Conservation (phyloP, 306 rosid genomes). For the Datisca glomerata region DNA sequence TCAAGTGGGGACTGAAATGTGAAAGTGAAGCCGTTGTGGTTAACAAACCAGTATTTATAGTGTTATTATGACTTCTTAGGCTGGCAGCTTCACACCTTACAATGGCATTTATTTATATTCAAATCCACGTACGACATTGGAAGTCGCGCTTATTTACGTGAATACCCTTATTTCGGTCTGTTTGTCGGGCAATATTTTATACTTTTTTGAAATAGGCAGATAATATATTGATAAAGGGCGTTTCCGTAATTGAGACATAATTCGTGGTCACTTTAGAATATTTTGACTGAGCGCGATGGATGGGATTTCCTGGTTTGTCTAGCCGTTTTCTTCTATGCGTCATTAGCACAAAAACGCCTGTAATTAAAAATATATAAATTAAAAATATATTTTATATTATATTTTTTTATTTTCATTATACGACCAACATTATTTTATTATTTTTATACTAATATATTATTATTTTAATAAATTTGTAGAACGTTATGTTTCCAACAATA, state of each 20-base stretch:
- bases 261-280: neutral
- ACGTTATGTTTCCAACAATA: too few relatives aligned
- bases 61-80: constrained; percentile 3
- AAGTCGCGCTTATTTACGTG: neutral
- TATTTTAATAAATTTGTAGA: too few relatives aligned
- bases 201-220: neutral
- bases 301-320: too few relatives aligned
- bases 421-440: too few relatives aligned
- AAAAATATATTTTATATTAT: too few relatives aligned
- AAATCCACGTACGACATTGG: neutral
- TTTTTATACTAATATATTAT: too few relatives aligned
- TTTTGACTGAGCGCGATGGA: too few relatives aligned
- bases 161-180: constrained; percentile 25
- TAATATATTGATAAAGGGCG: neutral
- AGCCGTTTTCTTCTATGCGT: too few relatives aligned
- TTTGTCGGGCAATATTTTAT: constrained; percentile 5
- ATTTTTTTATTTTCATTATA: too few relatives aligned
- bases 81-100: neutral
- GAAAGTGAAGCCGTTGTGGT: constrained; percentile 20
- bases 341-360: too few relatives aligned
- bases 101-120: neutral
- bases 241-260: neutral
- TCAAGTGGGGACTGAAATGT: neutral
- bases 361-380: too few relatives aligned
- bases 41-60: constrained; percentile 23